Base-by-base conservation (phyloP, 805 yeast species). In the Saccharomycopsis olivae region DNA sequence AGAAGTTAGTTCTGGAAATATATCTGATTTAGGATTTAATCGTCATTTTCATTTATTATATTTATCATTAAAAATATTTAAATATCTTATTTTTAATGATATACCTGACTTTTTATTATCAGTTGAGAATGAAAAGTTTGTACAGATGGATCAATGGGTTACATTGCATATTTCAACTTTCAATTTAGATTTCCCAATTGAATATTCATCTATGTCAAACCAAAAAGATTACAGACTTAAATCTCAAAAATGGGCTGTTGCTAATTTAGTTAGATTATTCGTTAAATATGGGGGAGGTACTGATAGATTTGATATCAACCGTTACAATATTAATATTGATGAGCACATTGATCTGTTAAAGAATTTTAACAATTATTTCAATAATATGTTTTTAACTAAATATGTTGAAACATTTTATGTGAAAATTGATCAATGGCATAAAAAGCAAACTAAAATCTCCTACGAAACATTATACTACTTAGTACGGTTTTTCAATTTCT, bases 221-320 rank as follows among this genome's bases (percentile, higher is more conserved):
- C n/a, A n/a, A n/a, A 55, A 60, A 29, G 70, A 56, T 49, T 66
- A 52, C 51, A 63, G 79, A 70, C 78, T 65, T 54, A 89, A 76
- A 59, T 75, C 74, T 52, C 88, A 68, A 62, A 92, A 92, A 58
- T 89, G 98, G 97, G 77, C 89, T 3, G 76, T 76, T 49, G 86
- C 83, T 29, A 86, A 86, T 55, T 55, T 88, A 38, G 71, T 70
- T 51, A 71, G 89, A 49, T 62, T 87, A 15, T 78, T 82, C 51
- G 68, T 71, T 39, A 71, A 84, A 49, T 87, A 75, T 54, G 49
- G 61, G 3, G 43, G 42, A 14, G 29, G 44, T 39, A 64, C 59
- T 40, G 47, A 23, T 54, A 50, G 56, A 51, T 44, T 51, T 49
- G 69, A 68, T 9, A 23, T 33, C 14, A 38, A 41, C 18, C 15